A percentile compares a stretch with the other conserved stretches of the same genome.
Conservation (phyloP, 1,284 basidiomycete genomes). For the Cryptococcus sp. region DNA sequence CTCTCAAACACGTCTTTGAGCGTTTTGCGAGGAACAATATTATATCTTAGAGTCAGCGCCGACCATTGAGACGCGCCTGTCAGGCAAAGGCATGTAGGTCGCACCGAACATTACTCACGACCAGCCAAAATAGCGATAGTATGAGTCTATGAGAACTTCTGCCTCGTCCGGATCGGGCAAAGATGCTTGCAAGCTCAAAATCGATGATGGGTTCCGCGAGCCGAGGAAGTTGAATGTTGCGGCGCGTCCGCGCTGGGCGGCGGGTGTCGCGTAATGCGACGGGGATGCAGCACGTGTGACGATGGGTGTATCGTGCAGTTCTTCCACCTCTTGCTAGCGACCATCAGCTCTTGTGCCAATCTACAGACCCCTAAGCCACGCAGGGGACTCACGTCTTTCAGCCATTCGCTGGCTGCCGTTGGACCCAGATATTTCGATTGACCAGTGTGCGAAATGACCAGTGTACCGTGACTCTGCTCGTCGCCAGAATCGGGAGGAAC, state of each 20-base stretch:
- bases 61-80: no score
- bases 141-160: slow-evolving; percentile 10
- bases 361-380: background rate
- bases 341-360: background rate
- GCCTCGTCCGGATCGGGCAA: slow-evolving; percentile 11
- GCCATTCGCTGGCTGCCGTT: slow-evolving; percentile 37
- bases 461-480: slow-evolving; percentile 28
- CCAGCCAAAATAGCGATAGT: slow-evolving; percentile 13
- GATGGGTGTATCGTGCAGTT: slow-evolving; percentile 3
- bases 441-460: slow-evolving; percentile 27
- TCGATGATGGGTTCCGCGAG: background rate
- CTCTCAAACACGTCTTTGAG: slow-evolving; percentile 17
- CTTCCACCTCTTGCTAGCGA: slow-evolving; percentile 16
- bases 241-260: background rate
- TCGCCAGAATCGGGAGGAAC: no score
- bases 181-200: background rate
- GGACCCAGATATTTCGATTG: slow-evolving; percentile 33
- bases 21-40: slow-evolving; percentile 15
- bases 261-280: background rate
- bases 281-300: background rate
- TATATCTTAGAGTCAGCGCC: slow-evolving; percentile 10
- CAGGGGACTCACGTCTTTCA: slow-evolving; percentile 25
- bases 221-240: slow-evolving; percentile 5
- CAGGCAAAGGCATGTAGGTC: no score
- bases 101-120: background rate